Evolutionary conservation across 1,284 basidiomycete species (phyloP), one percentile per base, ranked within the genome.

Genomic region (Rhodotorula sp.): DNA sequence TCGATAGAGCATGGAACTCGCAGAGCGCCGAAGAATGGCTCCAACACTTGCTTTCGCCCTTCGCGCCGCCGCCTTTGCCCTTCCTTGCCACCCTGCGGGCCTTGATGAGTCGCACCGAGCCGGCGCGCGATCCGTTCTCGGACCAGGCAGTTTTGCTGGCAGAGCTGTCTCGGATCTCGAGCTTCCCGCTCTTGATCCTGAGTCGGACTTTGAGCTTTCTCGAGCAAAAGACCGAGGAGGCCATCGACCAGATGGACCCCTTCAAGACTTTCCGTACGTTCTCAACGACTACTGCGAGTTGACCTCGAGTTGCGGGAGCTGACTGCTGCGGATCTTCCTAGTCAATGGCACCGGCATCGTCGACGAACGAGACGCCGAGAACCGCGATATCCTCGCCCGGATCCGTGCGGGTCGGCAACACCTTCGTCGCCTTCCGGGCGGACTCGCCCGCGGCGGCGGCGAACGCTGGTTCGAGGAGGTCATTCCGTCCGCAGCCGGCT

Each of bases 151-250:
- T 68, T n/a, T 29, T 74, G n/a, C 59, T 75, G 48, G 59, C 66
- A 8, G 69, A 72, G 5, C 57, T 75, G 6, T 46, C 58, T 30
- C 26, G 66, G 30, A 42, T 75, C 15, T 63, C 60, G 56, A 44
- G 51, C 29, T 74, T 75, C 66, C 72, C 74, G 20, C 62, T 75
- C 24, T 24, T 73, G 24, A 68, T 73, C 33, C 62, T 75, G 0
- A 44, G 58, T 30, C 45, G 72, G 42, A 74, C 68, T 29, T 22
- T 75, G n/a, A 64, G 60, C 42, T 75, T 70, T 53, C 61, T 74
- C 29, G 69, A 75, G 57, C 56, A 55, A 37, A 75, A 75, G 64
- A 71, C 72, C 61, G 66, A 74, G 42, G 71, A 75, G 45, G 70
- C 74, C 17, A 56, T 73, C 26, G 60, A 49, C 26, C 68, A 70